Evolutionary conservation across 73 alveolate species (phyloP).

Genomic region (Tetrahymena thermophila): DNA sequence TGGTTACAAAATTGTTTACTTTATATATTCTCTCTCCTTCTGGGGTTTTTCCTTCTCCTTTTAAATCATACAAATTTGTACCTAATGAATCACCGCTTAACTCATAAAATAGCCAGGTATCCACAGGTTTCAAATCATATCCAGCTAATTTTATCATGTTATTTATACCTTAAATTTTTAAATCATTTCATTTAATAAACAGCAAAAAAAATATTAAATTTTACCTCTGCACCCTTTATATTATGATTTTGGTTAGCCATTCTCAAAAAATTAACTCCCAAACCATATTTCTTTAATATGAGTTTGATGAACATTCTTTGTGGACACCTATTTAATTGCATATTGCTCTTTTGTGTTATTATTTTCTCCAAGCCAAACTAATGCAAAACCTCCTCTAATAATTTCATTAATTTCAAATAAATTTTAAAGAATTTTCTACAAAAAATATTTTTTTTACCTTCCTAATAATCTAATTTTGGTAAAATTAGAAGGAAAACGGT

Average conservation of each 20-base stretch:
- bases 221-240: not conserved
- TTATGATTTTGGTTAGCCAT: constrained; percentile 1
- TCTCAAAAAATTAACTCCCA: constrained; percentile 21
- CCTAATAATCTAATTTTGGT: constrained; percentile 25
- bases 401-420: not conserved
- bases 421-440: not conserved
- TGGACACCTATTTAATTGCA: constrained; percentile 27
- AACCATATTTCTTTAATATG: constrained; percentile 32
- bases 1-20: not conserved
- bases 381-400: constrained; percentile 27
- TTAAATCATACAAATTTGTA: constrained; percentile 27
- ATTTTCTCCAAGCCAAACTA: constrained; percentile 37
- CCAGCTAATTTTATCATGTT: constrained; percentile 22
- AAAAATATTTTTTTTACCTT: not conserved
- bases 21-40: not conserved
- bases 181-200: not conserved
- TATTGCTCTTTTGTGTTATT: constrained; percentile 2
- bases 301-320: constrained; percentile 26
- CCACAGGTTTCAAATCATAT: constrained; percentile 1
- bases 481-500: constrained; percentile 24
- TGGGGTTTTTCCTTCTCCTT: not conserved
- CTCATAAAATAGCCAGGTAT: constrained; percentile 28
- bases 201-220: not conserved
- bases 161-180: not conserved
- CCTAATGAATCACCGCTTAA: constrained; percentile 42